A percentile compares a stretch with the other conserved stretches of the same genome.
These are phyloP conservation scores for Picocystis sp. DNA, from an alignment of 163 green algal genomes.

Conservation along the genomic window DNA sequence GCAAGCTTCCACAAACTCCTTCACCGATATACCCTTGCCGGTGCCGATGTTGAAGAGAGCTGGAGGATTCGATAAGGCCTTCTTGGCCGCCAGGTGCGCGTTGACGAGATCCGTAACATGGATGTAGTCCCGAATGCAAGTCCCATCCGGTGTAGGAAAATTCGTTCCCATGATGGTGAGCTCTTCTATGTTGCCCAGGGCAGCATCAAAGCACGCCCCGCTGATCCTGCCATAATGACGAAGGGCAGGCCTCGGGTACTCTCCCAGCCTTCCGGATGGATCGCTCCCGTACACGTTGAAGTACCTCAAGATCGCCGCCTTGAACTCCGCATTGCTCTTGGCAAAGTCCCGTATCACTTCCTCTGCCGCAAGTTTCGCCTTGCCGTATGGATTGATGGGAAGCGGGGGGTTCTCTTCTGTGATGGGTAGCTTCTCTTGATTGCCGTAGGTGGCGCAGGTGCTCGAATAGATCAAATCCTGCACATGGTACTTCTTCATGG, in stretches of 20 bases:
- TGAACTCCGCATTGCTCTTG: conserved; percentile 14
- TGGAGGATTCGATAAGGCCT: conserved; percentile 25
- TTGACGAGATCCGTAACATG: conserved; percentile 37
- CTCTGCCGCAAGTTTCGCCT: conserved; percentile 34
- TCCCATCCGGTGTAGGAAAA: conserved; percentile 30
- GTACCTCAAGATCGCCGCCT: conserved; percentile 36
- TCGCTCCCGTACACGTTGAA: conserved; percentile 60
- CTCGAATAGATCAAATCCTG: conserved; percentile 36
- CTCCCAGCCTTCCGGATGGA: conserved; percentile 31
- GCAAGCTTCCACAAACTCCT: conserved; percentile 48
- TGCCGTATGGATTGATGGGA: conserved; percentile 54
- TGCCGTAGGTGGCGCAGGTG: conserved; percentile 46
- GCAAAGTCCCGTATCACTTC: conserved; percentile 26
- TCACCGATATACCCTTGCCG: conserved; percentile 31
- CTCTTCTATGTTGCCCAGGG: conserved; percentile 25
- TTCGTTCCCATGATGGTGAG: conserved; percentile 38
- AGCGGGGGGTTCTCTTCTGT: conserved; percentile 40
- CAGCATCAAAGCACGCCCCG: conserved; percentile 50
- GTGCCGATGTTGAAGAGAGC: conserved; percentile 52
- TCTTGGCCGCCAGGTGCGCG: conserved; percentile 25
- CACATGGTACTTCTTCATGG: conserved; percentile 32
- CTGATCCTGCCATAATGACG: conserved; percentile 36
- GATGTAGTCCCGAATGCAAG: conserved; percentile 38
- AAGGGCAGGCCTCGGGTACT: conserved; percentile 37
- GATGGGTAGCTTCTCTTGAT: conserved; percentile 38